Conservation (phyloP, 768 basidiomycete species). For the Russula compacta region DNA sequence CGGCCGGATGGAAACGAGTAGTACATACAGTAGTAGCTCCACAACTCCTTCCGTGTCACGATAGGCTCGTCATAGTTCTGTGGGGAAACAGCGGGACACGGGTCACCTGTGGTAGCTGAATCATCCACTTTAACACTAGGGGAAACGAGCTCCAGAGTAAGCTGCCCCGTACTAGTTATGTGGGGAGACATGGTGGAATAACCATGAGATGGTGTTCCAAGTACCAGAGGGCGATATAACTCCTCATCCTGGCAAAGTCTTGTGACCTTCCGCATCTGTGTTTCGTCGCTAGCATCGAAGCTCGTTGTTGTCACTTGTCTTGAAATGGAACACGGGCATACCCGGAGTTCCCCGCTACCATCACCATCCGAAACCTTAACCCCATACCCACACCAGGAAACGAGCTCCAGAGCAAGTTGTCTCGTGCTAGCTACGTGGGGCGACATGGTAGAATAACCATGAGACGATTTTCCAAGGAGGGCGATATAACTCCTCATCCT, state of each 20-base stretch:
- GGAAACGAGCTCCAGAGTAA: background rate
- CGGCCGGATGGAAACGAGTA: background rate
- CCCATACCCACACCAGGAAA: background rate
- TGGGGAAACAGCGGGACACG: background rate
- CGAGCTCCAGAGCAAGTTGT: background rate
- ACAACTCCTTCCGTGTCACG: conserved; percentile 64
- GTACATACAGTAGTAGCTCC: conserved; percentile 67
- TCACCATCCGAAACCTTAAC: too few species aligned
- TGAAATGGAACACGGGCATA: too few species aligned
- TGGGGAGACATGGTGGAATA: conserved; percentile 9
- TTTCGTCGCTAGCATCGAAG: background rate
- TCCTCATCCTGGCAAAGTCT: background rate
- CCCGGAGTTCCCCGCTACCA: too few species aligned
- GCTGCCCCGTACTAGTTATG: too few species aligned
- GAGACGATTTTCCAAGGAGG: background rate
- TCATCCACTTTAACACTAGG: background rate
- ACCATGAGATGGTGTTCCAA: background rate
- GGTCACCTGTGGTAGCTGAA: background rate
- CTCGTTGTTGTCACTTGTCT: too few species aligned
- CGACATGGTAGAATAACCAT: conserved; percentile 10
- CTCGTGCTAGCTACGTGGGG: background rate
- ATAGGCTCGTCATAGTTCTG: conserved; percentile 43
- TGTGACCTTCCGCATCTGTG: background rate
- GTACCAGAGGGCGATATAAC: background rate
- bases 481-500: background rate